These are phyloP conservation scores for Phaeophleospora eucalypticola DNA, from an alignment of 2,329 filamentous ascomycete species.

Conservation along the genomic window DNA sequence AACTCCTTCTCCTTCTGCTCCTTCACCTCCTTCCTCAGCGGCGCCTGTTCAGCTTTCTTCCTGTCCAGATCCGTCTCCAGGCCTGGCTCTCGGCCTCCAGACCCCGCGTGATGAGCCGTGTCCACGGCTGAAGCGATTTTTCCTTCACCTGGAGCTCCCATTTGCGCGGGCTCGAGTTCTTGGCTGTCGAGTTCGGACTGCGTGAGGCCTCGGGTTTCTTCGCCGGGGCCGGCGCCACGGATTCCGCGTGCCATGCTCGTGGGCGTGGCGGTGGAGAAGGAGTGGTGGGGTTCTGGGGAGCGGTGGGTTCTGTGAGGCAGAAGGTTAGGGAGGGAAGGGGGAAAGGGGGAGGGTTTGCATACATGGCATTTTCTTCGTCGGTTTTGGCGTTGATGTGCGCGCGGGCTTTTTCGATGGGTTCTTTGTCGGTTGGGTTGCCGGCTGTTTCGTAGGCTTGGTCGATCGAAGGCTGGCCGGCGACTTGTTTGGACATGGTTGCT, in stretches of 20 bases:
- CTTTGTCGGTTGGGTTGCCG: slow-evolving; percentile 43
- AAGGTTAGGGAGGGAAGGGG: not conserved
- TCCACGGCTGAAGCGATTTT: slow-evolving; percentile 41
- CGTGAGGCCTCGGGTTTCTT: slow-evolving; percentile 39
- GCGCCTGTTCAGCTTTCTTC: slow-evolving; percentile 49
- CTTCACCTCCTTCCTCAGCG: slow-evolving; percentile 39
- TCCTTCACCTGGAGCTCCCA: slow-evolving; percentile 47
- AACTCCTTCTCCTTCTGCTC: slow-evolving; percentile 35
- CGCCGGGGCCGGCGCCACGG: slow-evolving; percentile 42
- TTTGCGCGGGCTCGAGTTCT: slow-evolving; percentile 47
- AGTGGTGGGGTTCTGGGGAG: slow-evolving; percentile 31
- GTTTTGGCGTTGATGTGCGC: slow-evolving; percentile 35
- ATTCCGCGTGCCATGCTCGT: slow-evolving; percentile 41
- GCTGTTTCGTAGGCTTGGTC: slow-evolving; percentile 45
- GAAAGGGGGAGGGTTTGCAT: slow-evolving; percentile 4
- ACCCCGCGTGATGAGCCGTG: slow-evolving; percentile 32
- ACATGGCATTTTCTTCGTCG: slow-evolving; percentile 24
- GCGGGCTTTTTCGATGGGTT: slow-evolving; percentile 36
- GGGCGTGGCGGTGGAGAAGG: slow-evolving; percentile 34
- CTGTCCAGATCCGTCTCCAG: slow-evolving; percentile 45
- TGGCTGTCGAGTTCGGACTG: slow-evolving; percentile 42
- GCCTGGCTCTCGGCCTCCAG: slow-evolving; percentile 35
- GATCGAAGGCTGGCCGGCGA: slow-evolving; percentile 37
- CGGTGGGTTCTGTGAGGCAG: slow-evolving; percentile 32
- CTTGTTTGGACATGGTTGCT: not conserved